Base-by-base conservation (phyloP, 768 basidiomycete species). In the Gloeopeniophorella convolvens region DNA sequence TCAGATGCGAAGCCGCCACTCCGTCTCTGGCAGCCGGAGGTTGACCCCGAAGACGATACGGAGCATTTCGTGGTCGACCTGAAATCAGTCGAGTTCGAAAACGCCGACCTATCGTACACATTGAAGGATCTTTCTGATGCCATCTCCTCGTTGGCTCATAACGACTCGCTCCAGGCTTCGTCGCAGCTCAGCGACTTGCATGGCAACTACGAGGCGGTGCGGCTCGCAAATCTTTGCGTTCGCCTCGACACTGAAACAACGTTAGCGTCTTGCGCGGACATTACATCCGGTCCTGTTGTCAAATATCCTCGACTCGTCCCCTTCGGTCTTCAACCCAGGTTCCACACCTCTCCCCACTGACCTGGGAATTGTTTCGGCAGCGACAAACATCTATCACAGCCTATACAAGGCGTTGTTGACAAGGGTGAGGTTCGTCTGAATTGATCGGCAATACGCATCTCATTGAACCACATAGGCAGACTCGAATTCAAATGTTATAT, bases 251-350 rank as follows among this genome's bases (percentile, higher is more conserved):
- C 31, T 20, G n/a, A 15, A 7, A 15, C 20, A 37, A 27, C 37
- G 51, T 15, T 56, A 89, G 86, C 78, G 76, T 63, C 70, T 96
- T 23, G 79, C 85, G 49, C 74, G 76, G 45, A 77, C 82, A 12
- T 66, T 98, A n/a, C 80, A 92, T 59, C 75, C 90, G 3, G 82
- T 83, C 9, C 70, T 97, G 10, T 69, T 91, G 2, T 83, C 90
- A 18, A 83, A 87, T 1, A 89, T 91, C 66, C 77, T 98, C 18
- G 94, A 98, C 64, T 80, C 80, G 56, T 89, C 90, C 4, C 89
- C 94, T 2, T 63, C 77, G 12, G 87, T 86, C 2, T 94, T 95
- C 66, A 76, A 82, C 3, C 85, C 88, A 0, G 76, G 74, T 55
- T 68, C 68, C n/a, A 72, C 61, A 26, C 77, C 81, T 2, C 65